Evolutionary conservation across 1,139 yeast species (phyloP).

Genomic region (Taphrina pruni): DNA sequence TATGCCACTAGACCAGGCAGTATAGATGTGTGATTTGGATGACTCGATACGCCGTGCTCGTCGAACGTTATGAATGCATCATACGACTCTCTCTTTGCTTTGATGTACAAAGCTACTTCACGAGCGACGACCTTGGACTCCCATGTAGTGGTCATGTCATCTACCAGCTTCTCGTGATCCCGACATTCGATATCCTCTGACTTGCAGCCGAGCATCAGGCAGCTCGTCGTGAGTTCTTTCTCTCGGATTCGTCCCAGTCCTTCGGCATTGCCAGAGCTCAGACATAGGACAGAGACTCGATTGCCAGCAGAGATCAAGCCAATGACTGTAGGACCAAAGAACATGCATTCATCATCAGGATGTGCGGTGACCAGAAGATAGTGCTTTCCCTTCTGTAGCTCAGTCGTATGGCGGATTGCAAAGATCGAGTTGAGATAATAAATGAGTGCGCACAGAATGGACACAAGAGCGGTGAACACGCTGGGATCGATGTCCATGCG

Average conservation of each 20-base stretch:
- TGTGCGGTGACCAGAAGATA: conserved; percentile 74
- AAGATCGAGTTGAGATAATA: conserved; percentile 34
- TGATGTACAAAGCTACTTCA: conserved; percentile 17
- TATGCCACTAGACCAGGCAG: conserved; percentile 42
- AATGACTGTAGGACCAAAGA: conserved; percentile 77
- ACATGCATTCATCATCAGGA: conserved; percentile 99
- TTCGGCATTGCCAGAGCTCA: conserved; percentile 77
- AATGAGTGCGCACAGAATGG: conserved; percentile 12
- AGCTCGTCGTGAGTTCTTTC: conserved; percentile 65
- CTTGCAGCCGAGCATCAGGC: conserved; percentile 63
- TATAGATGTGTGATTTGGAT: conserved; percentile 76
- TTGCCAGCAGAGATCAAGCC: conserved; percentile 13
- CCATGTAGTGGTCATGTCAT: conserved; percentile 80
- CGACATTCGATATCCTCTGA: conserved; percentile 58
- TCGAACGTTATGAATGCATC: conserved; percentile 73
- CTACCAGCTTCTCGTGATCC: conserved; percentile 62
- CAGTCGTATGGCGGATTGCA: conserved; percentile 32
- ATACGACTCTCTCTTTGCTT: conserved; percentile 7
- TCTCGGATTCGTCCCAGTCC: conserved; percentile 71
- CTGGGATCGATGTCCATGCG: conserved; percentile 1
- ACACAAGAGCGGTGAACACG: neutral
- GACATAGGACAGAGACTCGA: conserved; percentile 57
- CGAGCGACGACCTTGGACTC: conserved; percentile 54
- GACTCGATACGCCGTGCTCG: conserved; percentile 78
- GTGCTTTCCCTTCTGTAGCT: conserved; percentile 42